These are phyloP conservation scores for Cephalotrichum gorgonifer DNA, from an alignment of 2,329 filamentous ascomycete genomes.

Conservation along the genomic window DNA sequence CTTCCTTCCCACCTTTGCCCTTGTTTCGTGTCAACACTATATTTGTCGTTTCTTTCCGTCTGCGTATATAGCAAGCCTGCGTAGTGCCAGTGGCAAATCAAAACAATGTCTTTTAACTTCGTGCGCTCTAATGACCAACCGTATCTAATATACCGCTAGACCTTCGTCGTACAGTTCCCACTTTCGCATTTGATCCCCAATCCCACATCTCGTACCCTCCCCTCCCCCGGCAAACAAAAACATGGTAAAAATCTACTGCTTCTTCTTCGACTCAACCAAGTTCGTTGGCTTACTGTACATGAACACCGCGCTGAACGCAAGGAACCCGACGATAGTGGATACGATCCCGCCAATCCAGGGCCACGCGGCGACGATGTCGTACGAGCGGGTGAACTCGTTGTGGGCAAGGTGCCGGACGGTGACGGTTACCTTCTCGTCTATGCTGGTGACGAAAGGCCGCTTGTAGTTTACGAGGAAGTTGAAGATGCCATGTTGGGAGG, in stretches of 20 bases:
- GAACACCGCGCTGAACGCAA: conserved; percentile 81
- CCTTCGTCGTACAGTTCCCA: background rate
- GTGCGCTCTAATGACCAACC: background rate
- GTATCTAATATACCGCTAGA: background rate
- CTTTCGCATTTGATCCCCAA: too few relatives aligned
- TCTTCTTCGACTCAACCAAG: conserved; percentile 31
- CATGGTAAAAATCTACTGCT: conserved; percentile 20
- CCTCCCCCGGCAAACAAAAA: background rate
- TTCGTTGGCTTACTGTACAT: conserved; percentile 53
- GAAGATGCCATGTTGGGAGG: conserved; percentile 98
- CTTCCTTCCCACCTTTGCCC: conserved; percentile 2
- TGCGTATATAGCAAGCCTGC: background rate
- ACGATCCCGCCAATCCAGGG: conserved; percentile 87
- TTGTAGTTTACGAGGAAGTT: conserved; percentile 98
- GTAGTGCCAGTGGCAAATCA: background rate
- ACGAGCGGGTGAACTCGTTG: conserved; percentile 91
- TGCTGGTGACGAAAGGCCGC: conserved; percentile 75
- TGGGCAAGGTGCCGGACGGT: conserved; percentile 95
- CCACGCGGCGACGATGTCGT: conserved; percentile 81
- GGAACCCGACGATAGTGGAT: conserved; percentile 72
- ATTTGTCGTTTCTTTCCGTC: background rate
- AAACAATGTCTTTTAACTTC: background rate
- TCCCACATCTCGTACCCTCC: background rate
- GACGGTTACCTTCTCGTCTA: conserved; percentile 92
- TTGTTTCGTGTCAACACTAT: background rate